Base-by-base conservation (phyloP, 352 stramenopile species). In the Pilasporangium apinafurcum region DNA sequence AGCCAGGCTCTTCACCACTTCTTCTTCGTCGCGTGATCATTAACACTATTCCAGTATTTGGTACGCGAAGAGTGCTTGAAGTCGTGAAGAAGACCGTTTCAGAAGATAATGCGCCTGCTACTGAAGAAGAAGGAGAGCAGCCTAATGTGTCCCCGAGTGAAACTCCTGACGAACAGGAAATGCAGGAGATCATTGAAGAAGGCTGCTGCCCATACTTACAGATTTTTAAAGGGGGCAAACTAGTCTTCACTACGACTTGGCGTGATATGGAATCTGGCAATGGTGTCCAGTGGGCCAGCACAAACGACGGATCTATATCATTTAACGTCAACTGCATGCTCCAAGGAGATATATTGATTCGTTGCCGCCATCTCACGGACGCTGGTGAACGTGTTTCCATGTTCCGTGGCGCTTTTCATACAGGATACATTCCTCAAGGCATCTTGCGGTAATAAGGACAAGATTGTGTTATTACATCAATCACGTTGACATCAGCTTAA, bases 371-470 rank as follows among this genome's bases (percentile, higher is more conserved):
- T 56, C 62, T 98, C 13, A 97, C 89, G 16, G 75, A 92, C 46
- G 53, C 67, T 42, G 81, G 84, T 21, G 70, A 96, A 58, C 75
- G 92, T 0, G 69, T 98, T 32, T 96, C 79, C 12, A 99, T 99
- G 93, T 99, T 99, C 63, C 86, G 96, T 41, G 94, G 92, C 8
- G 95, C 92, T 12, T 98, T 99, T 60, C 96, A 99, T 70, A 98
- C 95, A n/a, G 95, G 96, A 2, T 99, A 98, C 59, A 95, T 98
- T 31, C 92, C 94, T 5, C 83, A 95, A 26, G 92, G 94, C 16
- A 96, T 98, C 35, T 64, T 99, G 36, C 64, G 95, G 64, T 92
- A 68, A 20, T 41, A 4, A 4, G 14, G 51, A 27, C 2, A 17
- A n/a, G n/a, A 16, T 36, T 9, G 2, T 3, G 18, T 20, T 9